Conservation (phyloP, 768 basidiomycete species). For the Boletus subcaerulescens region DNA sequence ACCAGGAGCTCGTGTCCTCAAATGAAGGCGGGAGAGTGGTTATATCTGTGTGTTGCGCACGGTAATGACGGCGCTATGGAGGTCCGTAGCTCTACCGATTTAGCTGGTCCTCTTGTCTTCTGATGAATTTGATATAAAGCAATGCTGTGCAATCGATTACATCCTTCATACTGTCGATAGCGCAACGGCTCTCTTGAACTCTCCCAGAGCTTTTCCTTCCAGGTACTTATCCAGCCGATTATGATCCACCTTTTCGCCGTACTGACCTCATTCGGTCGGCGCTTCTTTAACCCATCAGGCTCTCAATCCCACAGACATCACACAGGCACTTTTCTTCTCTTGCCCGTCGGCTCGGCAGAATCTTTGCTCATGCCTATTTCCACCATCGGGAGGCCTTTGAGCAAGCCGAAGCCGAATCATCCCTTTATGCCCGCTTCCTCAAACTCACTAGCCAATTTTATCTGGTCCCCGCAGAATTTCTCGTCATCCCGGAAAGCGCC, state of each 20-base stretch:
- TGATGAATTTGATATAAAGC: constrained; percentile 40
- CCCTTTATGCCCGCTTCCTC: constrained; percentile 86
- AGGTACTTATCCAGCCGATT: constrained; percentile 47
- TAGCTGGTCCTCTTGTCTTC: constrained; percentile 7
- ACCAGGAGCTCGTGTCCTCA: constrained; percentile 84
- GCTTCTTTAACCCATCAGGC: constrained; percentile 38
- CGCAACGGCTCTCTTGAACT: constrained; percentile 88
- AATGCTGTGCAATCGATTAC: constrained; percentile 98
- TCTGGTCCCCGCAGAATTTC: constrained; percentile 78
- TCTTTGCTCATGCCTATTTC: constrained; percentile 96
- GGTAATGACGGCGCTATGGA: constrained; percentile 86
- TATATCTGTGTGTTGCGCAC: constrained; percentile 94
- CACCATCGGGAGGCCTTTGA: constrained; percentile 91
- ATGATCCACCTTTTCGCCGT: constrained; percentile 20
- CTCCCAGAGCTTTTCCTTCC: constrained; percentile 88
- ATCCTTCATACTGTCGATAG: constrained; percentile 91
- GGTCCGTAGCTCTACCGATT: constrained; percentile 39
- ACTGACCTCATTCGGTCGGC: constrained; percentile 11
- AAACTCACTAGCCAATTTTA: constrained; percentile 77
- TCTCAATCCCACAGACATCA: constrained; percentile 78
- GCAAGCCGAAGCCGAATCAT: constrained; percentile 87
- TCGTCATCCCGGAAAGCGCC: constrained; percentile 65
- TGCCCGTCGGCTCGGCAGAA: constrained; percentile 86
- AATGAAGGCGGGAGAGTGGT: constrained; percentile 99
- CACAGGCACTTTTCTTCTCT: constrained; percentile 88